Conservation (phyloP, 2,329 filamentous ascomycete species). For the Aspergillus niger region DNA sequence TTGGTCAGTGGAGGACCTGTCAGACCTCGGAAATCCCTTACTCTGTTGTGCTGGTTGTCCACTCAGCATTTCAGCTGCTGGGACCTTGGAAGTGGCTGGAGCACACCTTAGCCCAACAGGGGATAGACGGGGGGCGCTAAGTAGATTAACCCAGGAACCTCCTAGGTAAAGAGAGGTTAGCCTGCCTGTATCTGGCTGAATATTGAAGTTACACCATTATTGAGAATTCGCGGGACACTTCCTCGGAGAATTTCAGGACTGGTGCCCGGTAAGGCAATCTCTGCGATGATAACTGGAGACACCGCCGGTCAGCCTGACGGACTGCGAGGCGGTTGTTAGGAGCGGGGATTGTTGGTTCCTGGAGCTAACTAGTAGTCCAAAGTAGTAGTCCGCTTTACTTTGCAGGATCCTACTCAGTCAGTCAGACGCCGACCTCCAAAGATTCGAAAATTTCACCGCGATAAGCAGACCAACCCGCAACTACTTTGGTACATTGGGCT, state of each 20-base stretch:
- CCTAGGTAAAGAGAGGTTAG: not conserved
- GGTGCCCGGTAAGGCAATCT: not conserved
- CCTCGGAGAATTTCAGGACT: not conserved
- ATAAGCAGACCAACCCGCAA: not conserved
- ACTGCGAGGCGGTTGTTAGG: too few relatives aligned
- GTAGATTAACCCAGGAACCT: slow-evolving; percentile 1
- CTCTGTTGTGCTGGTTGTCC: not conserved
- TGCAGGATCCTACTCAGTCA: not conserved
- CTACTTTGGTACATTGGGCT: too few relatives aligned
- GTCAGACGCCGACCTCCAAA: not conserved
- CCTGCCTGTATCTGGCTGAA: not conserved
- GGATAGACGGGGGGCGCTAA: not conserved
- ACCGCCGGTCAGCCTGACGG: not conserved
- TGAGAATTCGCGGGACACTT: not conserved
- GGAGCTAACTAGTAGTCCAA: not conserved
- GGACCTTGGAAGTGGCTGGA: not conserved
- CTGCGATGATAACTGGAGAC: not conserved
- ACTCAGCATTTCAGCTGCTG: not conserved
- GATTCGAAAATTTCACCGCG: not conserved
- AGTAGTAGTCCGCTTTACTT: too few relatives aligned
- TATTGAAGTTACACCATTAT: slow-evolving; percentile 1
- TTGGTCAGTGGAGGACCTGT: slow-evolving; percentile 1
- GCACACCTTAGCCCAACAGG: not conserved
- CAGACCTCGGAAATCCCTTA: slow-evolving; percentile 7
- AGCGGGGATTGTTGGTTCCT: not conserved